These are phyloP conservation scores for Linanthus parryae DNA, from an alignment of 148 eudicot genomes.

Conservation along the genomic window DNA sequence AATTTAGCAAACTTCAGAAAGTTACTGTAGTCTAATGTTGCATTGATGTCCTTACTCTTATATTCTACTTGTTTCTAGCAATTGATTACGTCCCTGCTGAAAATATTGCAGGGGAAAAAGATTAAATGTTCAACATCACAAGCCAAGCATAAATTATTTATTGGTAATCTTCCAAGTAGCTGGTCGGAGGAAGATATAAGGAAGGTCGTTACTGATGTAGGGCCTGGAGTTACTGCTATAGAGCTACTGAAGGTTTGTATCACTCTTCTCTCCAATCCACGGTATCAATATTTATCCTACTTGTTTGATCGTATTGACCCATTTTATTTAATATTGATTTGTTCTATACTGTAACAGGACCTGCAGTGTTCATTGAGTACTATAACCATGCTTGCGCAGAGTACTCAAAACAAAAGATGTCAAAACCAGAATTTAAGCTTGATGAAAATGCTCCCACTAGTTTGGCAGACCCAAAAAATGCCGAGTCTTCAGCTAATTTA, in stretches of 20 bases:
- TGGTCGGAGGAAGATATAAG: conserved; percentile 75
- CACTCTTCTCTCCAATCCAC: no score
- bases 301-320: no score
- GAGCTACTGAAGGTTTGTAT: conserved; percentile 78
- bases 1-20: no score
- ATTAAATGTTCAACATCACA: conserved; percentile 85
- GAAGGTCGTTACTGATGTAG: conserved; percentile 55
- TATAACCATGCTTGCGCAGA: conserved; percentile 98
- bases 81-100: no score
- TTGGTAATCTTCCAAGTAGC: conserved; percentile 78
- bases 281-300: no score
- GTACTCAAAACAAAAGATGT: conserved; percentile 83
- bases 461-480: conserved; percentile 94
- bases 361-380: conserved; percentile 86
- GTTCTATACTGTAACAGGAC: conserved; percentile 62
- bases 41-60: no score
- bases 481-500: conserved; percentile 61
- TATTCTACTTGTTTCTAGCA: no score
- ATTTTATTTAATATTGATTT: not conserved
- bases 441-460: conserved; percentile 83
- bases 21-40: no score
- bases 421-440: conserved; percentile 71
- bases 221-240: conserved; percentile 70
- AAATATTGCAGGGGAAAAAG: conserved; percentile 78
- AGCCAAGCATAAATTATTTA: conserved; percentile 82